A percentile compares a stretch with the other conserved stretches of the same genome.
Conservation (phyloP, 1,139 yeast species). For the Lizanozyma gosingica region DNA sequence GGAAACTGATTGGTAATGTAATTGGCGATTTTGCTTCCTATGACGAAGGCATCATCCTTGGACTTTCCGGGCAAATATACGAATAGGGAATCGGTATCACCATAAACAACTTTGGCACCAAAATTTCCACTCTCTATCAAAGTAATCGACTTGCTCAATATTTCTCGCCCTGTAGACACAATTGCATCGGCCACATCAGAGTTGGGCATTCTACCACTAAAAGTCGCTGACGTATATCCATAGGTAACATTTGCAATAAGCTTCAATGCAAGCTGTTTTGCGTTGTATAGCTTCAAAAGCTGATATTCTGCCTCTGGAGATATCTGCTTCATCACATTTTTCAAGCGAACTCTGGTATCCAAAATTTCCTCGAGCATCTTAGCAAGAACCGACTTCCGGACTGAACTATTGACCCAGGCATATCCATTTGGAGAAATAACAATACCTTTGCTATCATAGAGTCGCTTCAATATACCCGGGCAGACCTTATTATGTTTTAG, state of each 20-base stretch:
- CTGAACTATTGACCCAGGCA: slow-evolving; percentile 56
- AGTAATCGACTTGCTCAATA: slow-evolving; percentile 61
- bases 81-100: slow-evolving; percentile 92
- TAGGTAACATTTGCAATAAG: slow-evolving; percentile 91
- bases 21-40: slow-evolving; percentile 65
- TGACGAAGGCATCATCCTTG: slow-evolving; percentile 62
- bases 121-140: slow-evolving; percentile 56
- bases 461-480: slow-evolving; percentile 45
- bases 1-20: slow-evolving; percentile 64
- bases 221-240: slow-evolving; percentile 92
- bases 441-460: slow-evolving; percentile 42
- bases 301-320: slow-evolving; percentile 23
- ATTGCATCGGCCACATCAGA: slow-evolving; percentile 92
- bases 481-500: slow-evolving; percentile 40
- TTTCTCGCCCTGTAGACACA: slow-evolving; percentile 85
- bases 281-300: slow-evolving; percentile 52
- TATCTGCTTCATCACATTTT: slow-evolving; percentile 56
- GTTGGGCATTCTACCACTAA: slow-evolving; percentile 96
- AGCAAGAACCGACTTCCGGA: slow-evolving; percentile 68
- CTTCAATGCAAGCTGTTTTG: slow-evolving; percentile 79
- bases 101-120: slow-evolving; percentile 93
- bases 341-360: slow-evolving; percentile 71
- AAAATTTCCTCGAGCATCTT: slow-evolving; percentile 79
- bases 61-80: slow-evolving; percentile 83
- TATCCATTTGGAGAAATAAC: slow-evolving; percentile 81